Evolutionary conservation across 1,284 basidiomycete species (phyloP), one percentile per base, ranked within the genome.

Genomic region (Rhodotorula glutinis): DNA sequence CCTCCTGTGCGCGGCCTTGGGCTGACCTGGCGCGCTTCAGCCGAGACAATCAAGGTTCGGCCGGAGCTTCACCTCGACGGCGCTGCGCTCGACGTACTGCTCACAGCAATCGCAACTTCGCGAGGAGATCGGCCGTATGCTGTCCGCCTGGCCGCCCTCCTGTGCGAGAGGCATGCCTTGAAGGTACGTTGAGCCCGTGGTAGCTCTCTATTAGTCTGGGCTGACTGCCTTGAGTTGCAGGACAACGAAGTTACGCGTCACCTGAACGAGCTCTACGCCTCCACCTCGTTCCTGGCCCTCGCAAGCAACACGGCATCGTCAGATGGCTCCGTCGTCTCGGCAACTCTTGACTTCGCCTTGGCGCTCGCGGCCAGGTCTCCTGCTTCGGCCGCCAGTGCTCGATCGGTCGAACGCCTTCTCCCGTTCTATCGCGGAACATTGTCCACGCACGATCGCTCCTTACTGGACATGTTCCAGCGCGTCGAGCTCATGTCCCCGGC

Each of bases 241-340:
- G 69, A 70, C 59, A 66, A 60, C 66, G 71, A 73, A 47, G 62
- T 71, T 27, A 66, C 71, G 7, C 66, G 71, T 5, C 69, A 68
- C 21, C 57, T 73, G 25, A 73, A 71, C 65, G 66, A 63, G 38
- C 57, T 73, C n/a, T 66, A 66, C 44, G 71, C 71, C 16, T 71
- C 65, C n/a, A 13, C 62, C 10, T 21, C 41, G 10, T 68, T 69
- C 60, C 46, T 55, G 44, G 13, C 47, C 46, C 57, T 57, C n/a
- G 51, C 51, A 23, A 14, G 63, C 25, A 17, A 51, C 13, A n/a
- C 64, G 4, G 21, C 30, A 16, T 21, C 51, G 21, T 51, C 61
- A 21, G 29, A 33, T 10, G 27, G 21, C 23, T 25, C 27, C 0
- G 23, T 46, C 11, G 25, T 41, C 17, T 16, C 56, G 1, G 47